phyloP scores from a whole-genome alignment of 2,329 filamentous ascomycete genomes.

The Aspergillus aculeatus region DNA sequence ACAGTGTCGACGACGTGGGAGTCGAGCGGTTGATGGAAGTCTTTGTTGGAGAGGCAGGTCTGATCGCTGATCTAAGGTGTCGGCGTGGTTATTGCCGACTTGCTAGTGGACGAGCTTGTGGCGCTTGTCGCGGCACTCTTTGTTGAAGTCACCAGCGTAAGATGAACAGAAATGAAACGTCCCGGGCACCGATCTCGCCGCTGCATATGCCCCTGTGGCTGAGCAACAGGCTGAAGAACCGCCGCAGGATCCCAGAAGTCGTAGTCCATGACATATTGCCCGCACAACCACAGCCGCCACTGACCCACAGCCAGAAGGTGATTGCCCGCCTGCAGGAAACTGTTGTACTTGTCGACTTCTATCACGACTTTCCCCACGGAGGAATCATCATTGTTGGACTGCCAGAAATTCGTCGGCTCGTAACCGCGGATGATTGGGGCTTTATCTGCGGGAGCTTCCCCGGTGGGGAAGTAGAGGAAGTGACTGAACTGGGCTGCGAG shows the following conservation, averaged over 20 bases:
- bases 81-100: not conserved
- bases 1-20: too few relatives aligned
- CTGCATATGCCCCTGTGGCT: not conserved
- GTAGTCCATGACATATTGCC: not conserved
- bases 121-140: not conserved
- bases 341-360: not conserved
- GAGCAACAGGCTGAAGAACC: not conserved
- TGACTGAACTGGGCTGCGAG: not conserved
- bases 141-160: not conserved
- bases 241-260: not conserved
- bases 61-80: not conserved
- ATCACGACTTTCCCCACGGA: not conserved
- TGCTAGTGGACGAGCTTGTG: not conserved
- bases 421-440: not conserved
- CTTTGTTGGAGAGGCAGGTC: not conserved
- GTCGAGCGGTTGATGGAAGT: not conserved
- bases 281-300: not conserved
- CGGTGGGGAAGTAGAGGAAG: not conserved
- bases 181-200: not conserved
- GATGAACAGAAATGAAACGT: not conserved
- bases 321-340: not conserved
- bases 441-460: not conserved
- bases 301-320: not conserved
- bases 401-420: not conserved
- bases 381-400: not conserved